Evolutionary conservation across 371 early-diverging fungal genomes (phyloP), one percentile per base, ranked within the genome.

Genomic region (Lichtheimia ornata): DNA sequence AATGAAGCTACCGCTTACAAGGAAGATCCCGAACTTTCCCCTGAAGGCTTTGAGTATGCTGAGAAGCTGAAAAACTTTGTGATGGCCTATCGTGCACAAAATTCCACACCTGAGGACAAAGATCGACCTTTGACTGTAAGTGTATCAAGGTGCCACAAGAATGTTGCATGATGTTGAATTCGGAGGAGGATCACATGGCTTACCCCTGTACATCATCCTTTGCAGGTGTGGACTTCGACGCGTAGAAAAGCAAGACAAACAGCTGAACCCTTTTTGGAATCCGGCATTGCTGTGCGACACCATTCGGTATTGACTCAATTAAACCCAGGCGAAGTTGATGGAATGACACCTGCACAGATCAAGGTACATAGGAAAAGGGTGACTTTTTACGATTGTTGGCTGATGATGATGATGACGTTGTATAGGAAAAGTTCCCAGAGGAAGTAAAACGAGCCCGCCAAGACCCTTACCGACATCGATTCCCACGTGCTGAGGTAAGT

Each of bases 301-400:
- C 85, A 88, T 63, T 84, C 88, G 41, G 84, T 82, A 50, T 70
- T 94, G 64, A 90, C 85, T 59, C 96, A 94, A 61, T 64, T 95
- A 28, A 90, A 94, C 70, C 87, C 92, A 1, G 97, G 97, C 9
- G 87, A 88, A 9, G 90, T 88, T 62, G 95, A 95, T 67, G 93
- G 89, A 41, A 63, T 95, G 69, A 89, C 92, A 0, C 79, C 86
- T 24, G 89, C 87, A n/a, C 88, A 93, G 59, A 92, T 97, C 63
- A 86, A 83, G 63, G 77, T 79, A 47, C 9, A 28, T 7, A 28
- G 0, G 28, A 4, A 4, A 28, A 7, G 4, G 28, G 7, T 28
- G 28, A 35, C 11, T 6, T 9, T 6, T 9, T 11, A 35, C 9
- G 35, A 35, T 35, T 22, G 22, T 35, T 35, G 35, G 9, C 35